A percentile compares a stretch with the other conserved stretches of the same genome.
These are phyloP conservation scores for Cucurbita maxima DNA, from an alignment of 306 rosid genomes.

Conservation along the genomic window DNA sequence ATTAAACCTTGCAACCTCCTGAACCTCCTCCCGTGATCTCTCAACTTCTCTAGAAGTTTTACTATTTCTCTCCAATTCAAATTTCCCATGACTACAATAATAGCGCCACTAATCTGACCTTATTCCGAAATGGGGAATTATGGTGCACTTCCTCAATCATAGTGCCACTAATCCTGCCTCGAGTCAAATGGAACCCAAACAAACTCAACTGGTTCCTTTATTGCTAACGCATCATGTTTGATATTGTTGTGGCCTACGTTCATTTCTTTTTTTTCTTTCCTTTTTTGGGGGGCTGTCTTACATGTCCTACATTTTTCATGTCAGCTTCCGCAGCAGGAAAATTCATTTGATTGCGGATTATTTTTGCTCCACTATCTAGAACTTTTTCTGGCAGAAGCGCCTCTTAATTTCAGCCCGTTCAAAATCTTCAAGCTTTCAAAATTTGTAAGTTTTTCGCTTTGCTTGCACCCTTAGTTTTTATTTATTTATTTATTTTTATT, in stretches of 20 bases:
- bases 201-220: neutral
- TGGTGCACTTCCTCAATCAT: neutral
- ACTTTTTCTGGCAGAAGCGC: slow-evolving; percentile 71
- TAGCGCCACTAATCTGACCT: neutral
- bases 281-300: slow-evolving; percentile 1
- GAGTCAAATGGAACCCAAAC: neutral
- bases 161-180: neutral
- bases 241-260: neutral
- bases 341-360: slow-evolving; percentile 83
- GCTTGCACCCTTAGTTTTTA: neutral
- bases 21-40: neutral
- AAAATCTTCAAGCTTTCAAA: slow-evolving; percentile 48
- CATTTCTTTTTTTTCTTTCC: neutral
- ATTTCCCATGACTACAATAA: neutral
- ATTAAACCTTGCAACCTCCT: neutral
- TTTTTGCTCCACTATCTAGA: slow-evolving; percentile 91
- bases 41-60: neutral
- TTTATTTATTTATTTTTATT: no score
- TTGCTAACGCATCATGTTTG: neutral
- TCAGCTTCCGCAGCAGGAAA: slow-evolving; percentile 94
- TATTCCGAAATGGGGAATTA: neutral
- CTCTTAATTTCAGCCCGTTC: slow-evolving; percentile 66
- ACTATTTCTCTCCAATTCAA: neutral
- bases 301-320: slow-evolving; percentile 12
- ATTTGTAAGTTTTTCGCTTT: slow-evolving; percentile 50